These are phyloP conservation scores for Cercospora sp. DNA, from an alignment of 2,329 filamentous ascomycete species.

Conservation along the genomic window DNA sequence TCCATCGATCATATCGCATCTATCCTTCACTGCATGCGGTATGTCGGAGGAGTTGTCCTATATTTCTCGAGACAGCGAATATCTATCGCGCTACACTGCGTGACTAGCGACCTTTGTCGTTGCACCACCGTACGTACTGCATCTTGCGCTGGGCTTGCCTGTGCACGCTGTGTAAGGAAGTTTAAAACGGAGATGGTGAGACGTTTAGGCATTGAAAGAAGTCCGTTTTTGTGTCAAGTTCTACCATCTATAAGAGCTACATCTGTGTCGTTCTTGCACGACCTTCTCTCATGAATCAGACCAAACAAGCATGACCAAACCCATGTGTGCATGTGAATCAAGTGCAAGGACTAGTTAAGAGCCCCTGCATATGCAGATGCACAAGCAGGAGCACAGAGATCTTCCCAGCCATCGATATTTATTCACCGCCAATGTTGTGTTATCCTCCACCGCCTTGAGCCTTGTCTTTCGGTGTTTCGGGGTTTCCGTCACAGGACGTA, in stretches of 20 bases:
- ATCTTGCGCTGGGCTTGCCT: no score
- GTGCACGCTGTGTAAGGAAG: no score
- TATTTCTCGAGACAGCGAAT: no score
- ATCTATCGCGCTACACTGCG: no score
- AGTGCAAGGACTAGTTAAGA: not conserved
- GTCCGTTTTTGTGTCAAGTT: not conserved
- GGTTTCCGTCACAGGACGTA: not conserved
- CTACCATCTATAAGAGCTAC: not conserved
- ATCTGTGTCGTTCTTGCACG: not conserved
- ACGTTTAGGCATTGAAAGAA: no score
- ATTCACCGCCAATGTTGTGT: not conserved
- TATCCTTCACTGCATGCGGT: not conserved
- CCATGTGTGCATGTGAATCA: not conserved
- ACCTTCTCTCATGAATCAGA: not conserved
- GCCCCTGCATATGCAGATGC: not conserved
- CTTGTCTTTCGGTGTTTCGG: not conserved
- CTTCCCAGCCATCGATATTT: not conserved
- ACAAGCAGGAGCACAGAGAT: not conserved
- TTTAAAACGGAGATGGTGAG: no score
- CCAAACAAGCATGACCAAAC: not conserved
- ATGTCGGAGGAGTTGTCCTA: slow-evolving; percentile 9
- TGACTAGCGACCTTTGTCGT: no score
- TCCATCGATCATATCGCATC: slow-evolving; percentile 10
- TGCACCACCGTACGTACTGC: no score
- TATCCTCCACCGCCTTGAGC: not conserved